Evolutionary conservation across 2,329 filamentous ascomycete species (phyloP), one percentile per base, ranked within the genome.

Genomic region (Calonectria hongkongensis): DNA sequence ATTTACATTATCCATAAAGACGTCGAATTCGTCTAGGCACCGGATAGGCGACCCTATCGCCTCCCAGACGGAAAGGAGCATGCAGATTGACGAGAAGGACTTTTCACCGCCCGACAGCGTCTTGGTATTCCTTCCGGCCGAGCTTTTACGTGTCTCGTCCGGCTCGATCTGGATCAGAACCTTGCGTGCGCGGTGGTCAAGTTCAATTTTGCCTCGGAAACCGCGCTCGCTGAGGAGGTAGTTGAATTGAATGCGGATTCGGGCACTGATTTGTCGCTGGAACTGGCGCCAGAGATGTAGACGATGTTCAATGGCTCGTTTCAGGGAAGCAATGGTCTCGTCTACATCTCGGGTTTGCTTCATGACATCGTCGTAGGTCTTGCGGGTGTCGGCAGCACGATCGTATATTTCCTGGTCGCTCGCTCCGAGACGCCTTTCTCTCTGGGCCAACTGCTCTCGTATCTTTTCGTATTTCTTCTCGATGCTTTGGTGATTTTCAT

Each of bases 1-100:
- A 84, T 99, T 99, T 72, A 98, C 95, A 78, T 94, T 95, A 84
- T 99, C 97, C 97, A 99, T 99, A 88, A 98, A 99, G 39, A 99
- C 97, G 82, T 99, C 97, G 81, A 98, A 99, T 84, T 99, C 97
- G 84, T 99, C 97, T 67, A 99, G 88, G 81, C 97, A 99, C 68
- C 97, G 92, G 73, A 99, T 93, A 0, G 96, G 96, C 21, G 95
- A 97, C 13, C 97, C 96, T 93, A 99, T 99, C 36, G 97, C 96
- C 82, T 99, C 97, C 97, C 97, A 99, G 21, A 99, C 93, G 2
- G 95, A 92, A 39, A 99, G 89, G 68, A 99, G 87, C 78, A 99
- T 90, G 85, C 97, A 99, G 72, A 98, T 97, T 4, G 96, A 98
- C 4, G 96, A 97, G 83, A 98, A 99, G 0, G 96, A 98, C 83